phyloP scores from a whole-genome alignment of 495 filamentous ascomycete species.

The Hyphodiscus hymeniophilus region DNA sequence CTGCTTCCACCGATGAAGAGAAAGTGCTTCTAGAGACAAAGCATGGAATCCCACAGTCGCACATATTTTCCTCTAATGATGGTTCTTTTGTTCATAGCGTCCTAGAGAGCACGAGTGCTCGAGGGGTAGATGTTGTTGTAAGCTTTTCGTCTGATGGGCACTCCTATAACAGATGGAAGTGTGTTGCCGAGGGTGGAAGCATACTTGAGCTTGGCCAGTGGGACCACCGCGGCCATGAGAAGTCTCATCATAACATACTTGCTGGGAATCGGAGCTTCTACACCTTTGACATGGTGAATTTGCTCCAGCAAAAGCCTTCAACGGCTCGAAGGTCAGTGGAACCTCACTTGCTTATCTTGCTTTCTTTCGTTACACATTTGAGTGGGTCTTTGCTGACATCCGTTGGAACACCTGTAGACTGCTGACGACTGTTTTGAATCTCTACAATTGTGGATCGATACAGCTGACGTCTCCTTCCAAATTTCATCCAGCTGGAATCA shows the following conservation, averaged over 20 bases:
- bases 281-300: conserved; percentile 1
- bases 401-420: not conserved
- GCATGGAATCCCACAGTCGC: conserved; percentile 38
- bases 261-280: not conserved
- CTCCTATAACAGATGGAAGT: conserved; percentile 34
- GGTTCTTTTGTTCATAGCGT: conserved; percentile 32
- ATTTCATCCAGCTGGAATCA: not conserved
- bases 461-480: not conserved
- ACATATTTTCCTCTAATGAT: conserved; percentile 41
- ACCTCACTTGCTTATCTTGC: not conserved
- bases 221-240: conserved; percentile 23
- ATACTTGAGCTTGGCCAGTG: conserved; percentile 38
- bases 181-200: conserved; percentile 38
- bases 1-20: conserved; percentile 46
- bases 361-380: too few relatives aligned
- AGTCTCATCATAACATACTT: conserved; percentile 28
- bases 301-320: conserved; percentile 15
- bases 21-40: conserved; percentile 37
- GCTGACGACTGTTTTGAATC: not conserved
- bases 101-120: conserved; percentile 31
- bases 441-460: not conserved
- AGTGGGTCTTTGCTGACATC: not conserved
- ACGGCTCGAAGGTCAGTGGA: not conserved
- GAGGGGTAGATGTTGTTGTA: conserved; percentile 47
- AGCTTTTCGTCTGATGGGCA: conserved; percentile 40